phyloP scores from a whole-genome alignment of 2,329 filamentous ascomycete genomes.

The Talaromyces sp. region DNA sequence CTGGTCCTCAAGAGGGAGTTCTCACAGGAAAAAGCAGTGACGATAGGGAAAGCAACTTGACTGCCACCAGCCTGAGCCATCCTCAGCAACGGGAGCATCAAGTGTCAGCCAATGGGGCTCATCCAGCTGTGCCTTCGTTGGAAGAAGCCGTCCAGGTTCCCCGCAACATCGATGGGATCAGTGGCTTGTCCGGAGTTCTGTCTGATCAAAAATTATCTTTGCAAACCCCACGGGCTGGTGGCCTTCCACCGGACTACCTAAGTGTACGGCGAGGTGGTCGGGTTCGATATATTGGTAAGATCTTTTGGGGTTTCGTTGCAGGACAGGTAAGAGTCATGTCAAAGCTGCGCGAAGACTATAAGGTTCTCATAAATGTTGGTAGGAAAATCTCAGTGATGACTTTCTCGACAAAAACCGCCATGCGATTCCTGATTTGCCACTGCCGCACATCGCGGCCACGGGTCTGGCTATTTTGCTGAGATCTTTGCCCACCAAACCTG shows the following conservation, averaged over 20 bases:
- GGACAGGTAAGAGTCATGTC: constrained; percentile 1
- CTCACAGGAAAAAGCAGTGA: background rate
- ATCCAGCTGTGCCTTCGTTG: background rate
- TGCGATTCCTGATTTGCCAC: background rate
- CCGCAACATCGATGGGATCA: background rate
- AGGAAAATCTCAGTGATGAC: constrained; percentile 5
- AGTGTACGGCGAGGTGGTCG: constrained; percentile 3
- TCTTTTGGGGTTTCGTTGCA: constrained; percentile 3
- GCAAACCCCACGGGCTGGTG: background rate
- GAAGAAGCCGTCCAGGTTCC: background rate
- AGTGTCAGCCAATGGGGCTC: background rate
- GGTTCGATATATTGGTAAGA: background rate
- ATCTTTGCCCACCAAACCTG: constrained; percentile 3
- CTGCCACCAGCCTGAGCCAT: background rate
- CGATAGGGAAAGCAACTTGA: background rate
- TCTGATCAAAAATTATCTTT: background rate
- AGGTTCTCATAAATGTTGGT: background rate
- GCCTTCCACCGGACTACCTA: background rate
- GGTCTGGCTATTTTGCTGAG: background rate
- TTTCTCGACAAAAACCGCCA: constrained; percentile 6
- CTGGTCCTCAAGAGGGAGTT: background rate
- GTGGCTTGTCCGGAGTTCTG: background rate
- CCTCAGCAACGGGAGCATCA: background rate
- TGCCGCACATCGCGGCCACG: background rate
- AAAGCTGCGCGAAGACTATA: background rate